Conservation (phyloP, 106 monocot species). For the Cymbidium sinense region DNA sequence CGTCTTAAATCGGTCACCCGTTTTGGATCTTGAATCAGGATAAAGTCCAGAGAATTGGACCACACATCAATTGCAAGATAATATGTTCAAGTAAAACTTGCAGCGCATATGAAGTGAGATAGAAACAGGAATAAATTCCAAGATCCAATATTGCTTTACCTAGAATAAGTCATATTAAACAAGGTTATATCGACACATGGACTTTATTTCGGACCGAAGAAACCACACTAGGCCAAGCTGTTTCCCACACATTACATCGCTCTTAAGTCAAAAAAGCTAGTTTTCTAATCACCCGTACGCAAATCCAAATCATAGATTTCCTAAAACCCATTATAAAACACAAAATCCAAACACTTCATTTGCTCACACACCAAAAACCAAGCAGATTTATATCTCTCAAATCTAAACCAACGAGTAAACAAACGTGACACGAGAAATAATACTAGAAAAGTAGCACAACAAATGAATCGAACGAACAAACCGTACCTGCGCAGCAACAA, state of each 20-base stretch:
- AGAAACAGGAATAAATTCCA: not conserved
- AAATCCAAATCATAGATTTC: not conserved
- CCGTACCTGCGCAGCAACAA: slow-evolving; percentile 67
- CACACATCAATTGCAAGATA: not conserved
- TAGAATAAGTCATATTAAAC: not conserved
- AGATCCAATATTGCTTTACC: not conserved
- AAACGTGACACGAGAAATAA: not conserved
- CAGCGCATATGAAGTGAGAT: not conserved
- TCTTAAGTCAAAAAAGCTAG: not conserved
- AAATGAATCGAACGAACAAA: not conserved
- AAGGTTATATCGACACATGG: not conserved
- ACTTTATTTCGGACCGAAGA: not conserved
- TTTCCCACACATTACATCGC: not conserved
- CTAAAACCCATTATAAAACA: not conserved
- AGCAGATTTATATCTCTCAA: not conserved
- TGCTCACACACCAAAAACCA: not conserved
- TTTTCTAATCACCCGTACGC: not conserved
- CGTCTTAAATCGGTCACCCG: not conserved
- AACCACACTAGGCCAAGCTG: not conserved
- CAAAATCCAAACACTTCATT: not conserved
- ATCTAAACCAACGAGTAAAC: not conserved
- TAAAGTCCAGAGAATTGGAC: not conserved
- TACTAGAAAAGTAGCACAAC: not conserved
- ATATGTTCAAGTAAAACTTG: not conserved
- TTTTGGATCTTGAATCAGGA: not conserved